Percentiles rank a stretch among this genome's conserved stretches.
These are phyloP conservation scores for Monascus purpureus DNA, from an alignment of 495 filamentous ascomycete species.

Conservation along the genomic window DNA sequence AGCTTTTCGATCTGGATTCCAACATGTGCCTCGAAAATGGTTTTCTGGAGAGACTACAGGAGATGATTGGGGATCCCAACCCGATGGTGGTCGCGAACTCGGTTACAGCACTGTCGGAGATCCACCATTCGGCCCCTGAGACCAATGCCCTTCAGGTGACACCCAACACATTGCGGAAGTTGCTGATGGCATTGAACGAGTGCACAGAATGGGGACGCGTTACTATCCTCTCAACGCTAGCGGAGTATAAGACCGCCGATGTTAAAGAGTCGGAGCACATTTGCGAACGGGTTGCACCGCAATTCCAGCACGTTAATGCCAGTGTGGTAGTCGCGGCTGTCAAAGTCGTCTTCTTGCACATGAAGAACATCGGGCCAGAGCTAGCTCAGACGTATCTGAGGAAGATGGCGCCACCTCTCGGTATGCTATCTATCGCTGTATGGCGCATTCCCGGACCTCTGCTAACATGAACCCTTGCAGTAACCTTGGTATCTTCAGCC, in stretches of 20 bases:
- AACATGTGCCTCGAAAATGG: conserved; percentile 89
- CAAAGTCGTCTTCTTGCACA: conserved; percentile 95
- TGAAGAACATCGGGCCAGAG: conserved; percentile 70
- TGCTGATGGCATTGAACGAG: conserved; percentile 93
- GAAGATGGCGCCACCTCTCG: conserved; percentile 96
- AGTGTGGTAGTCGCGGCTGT: conserved; percentile 94
- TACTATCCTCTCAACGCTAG: conserved; percentile 79
- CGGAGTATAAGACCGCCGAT: conserved; percentile 74
- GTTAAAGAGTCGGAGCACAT: conserved; percentile 97
- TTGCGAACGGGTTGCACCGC: conserved; percentile 86
- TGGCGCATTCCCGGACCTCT: too few relatives aligned
- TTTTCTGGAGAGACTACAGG: conserved; percentile 89
- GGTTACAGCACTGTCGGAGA: conserved; percentile 86
- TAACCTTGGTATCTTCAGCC: conserved; percentile 88
- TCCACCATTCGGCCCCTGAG: conserved; percentile 79
- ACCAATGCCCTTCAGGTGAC: conserved; percentile 76
- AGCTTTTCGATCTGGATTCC: conserved; percentile 91
- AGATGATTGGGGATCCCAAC: conserved; percentile 93
- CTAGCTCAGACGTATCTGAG: conserved; percentile 69
- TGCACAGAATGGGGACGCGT: conserved; percentile 99
- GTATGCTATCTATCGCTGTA: too few relatives aligned
- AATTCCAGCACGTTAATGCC: conserved; percentile 97
- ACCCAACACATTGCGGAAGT: conserved; percentile 70
- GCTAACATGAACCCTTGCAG: conserved; percentile 27
- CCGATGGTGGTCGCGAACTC: conserved; percentile 98